Evolutionary conservation across 148 eudicot genomes (phyloP).

Genomic region (Rhododendron henanense): DNA sequence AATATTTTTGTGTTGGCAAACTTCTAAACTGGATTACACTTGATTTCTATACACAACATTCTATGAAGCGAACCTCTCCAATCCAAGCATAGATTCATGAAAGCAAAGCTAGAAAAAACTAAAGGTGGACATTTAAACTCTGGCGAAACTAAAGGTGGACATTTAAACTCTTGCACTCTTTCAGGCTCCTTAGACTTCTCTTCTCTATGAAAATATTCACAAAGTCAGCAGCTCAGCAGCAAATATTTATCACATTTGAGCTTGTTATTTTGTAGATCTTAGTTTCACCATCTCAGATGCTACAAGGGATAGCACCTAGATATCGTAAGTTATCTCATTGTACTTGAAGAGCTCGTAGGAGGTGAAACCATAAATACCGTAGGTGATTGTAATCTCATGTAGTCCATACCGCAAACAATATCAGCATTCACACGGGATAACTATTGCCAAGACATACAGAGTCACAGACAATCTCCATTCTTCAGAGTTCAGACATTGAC

Average conservation of each 20-base stretch:
- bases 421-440: not conserved
- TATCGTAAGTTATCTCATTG: not conserved
- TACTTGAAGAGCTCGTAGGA: not conserved
- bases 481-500: not conserved
- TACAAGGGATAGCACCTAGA: not conserved
- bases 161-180: not conserved
- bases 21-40: not conserved
- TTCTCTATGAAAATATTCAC: not conserved
- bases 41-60: not conserved
- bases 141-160: not conserved
- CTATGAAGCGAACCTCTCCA: not conserved
- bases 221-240: not conserved
- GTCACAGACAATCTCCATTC: not conserved
- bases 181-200: not conserved
- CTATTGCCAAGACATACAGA: not conserved
- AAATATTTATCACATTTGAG: not conserved
- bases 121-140: not conserved
- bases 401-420: not conserved
- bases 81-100: not conserved
- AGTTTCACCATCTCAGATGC: not conserved
- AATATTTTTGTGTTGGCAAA: not conserved
- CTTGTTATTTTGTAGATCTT: not conserved
- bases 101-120: not conserved
- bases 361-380: not conserved
- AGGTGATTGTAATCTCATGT: not conserved